phyloP scores from a whole-genome alignment of 345 rosid genomes.

The Trapa incisa region DNA sequence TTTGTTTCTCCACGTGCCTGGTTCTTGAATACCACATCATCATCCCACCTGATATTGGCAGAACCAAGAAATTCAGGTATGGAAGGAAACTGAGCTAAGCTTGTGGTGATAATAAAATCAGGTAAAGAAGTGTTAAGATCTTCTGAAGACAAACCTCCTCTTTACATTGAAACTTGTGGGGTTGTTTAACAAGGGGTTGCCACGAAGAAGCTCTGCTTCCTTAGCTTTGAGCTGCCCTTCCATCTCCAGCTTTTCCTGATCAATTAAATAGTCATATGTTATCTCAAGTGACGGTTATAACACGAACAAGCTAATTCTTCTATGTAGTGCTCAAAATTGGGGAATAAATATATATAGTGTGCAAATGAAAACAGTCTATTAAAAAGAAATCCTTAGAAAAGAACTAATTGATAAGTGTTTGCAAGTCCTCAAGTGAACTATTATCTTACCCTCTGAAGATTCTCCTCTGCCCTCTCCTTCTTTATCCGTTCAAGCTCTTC shows the following conservation, averaged over 20 bases:
- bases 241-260: constrained; percentile 57
- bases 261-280: not conserved
- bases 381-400: not conserved
- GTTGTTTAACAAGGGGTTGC: constrained; percentile 76
- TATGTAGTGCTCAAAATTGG: not conserved
- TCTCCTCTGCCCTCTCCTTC: constrained; percentile 92
- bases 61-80: not conserved
- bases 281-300: not conserved
- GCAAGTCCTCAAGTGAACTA: not conserved
- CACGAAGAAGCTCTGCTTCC: constrained; percentile 86
- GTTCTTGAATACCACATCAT: constrained; percentile 96
- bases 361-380: not conserved
- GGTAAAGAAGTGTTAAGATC: not conserved
- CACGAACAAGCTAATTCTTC: not conserved
- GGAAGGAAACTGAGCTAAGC: not conserved
- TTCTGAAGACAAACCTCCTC: constrained; percentile 45
- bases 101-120: not conserved
- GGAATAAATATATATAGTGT: not conserved
- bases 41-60: constrained; percentile 73
- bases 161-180: constrained; percentile 67
- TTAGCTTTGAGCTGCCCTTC: constrained; percentile 76
- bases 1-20: constrained; percentile 96
- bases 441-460: constrained; percentile 44
- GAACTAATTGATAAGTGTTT: not conserved
- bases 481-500: constrained; percentile 95